Evolutionary conservation across 371 early-diverging fungal genomes (phyloP), one percentile per base, ranked within the genome.

Genomic region (Dichotomocladium elegans): DNA sequence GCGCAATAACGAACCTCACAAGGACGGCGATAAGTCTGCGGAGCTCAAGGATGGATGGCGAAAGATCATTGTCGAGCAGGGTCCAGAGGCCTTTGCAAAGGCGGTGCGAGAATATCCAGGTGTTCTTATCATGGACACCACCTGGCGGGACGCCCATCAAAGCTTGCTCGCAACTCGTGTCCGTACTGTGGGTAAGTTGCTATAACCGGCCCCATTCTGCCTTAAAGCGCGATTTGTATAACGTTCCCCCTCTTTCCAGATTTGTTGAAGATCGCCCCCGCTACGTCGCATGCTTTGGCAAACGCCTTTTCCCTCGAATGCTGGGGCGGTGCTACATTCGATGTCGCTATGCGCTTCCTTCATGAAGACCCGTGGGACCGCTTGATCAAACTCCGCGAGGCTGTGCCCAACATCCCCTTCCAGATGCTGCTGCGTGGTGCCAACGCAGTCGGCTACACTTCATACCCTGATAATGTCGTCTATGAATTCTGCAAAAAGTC

Each of bases 371-470:
- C 95, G 30, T 96, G 94, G 95, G 94, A 95, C 52, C 87, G 97
- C 50, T 74, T 96, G 57, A 67, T 68, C 25, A 44, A 78, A 40
- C 76, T 96, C 43, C 89, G 97, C 45, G 72, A 83, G 45, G 80
- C 91, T 15, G 92, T 91, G n/a, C 97, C 97, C 64, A 95, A 95
- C 72, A 82, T 96, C 64, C 97, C 97, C 15, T 96, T 96, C 86
- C 94, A 94, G 72, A 96, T 96, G 97, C 80, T 96, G 29, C 84
- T 96, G 47, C 89, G 97, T 68, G 97, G 97, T 46, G 97, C 97
- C 55, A 95, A 95, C 58, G 97, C 95, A 9, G 97, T 96, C 21
- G 97, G 97, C 27, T 95, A 95, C 75, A 95, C 95, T 29, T 91
- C 91, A 48, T 96, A 96, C 66, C 97, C 97, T 4, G 97, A 96